Evolutionary conservation across 2,329 filamentous ascomycete species (phyloP), one percentile per base, ranked within the genome.

Genomic region (Beauveria varroae): DNA sequence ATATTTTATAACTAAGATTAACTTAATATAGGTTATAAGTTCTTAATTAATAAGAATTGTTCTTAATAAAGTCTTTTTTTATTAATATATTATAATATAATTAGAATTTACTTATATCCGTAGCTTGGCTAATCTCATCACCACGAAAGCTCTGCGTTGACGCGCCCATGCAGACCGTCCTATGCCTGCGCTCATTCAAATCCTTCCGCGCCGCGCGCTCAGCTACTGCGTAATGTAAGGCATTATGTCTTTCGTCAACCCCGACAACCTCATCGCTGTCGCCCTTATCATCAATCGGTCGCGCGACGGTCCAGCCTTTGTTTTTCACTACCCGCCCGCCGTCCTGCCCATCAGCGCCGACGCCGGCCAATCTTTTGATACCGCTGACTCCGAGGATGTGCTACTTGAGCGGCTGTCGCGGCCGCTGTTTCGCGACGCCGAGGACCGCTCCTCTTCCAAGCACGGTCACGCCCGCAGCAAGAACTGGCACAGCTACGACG

Each of bases 271-370:
- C 65, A 73, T 93, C 57, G 89, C 87, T 47, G 85, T 93, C 62
- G 85, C 90, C 57, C 82, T 93, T 44, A 85, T 92, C 66, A 85
- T 90, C 68, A 85, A 85, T 68, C 84, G 89, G 65, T 90, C 89
- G 40, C 86, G 88, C 65, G 88, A 90, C 67, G 91, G 91, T 18
- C 89, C 91, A 30, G 85, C 86, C 65, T 88, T 95, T 68, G 88
- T 95, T 68, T 96, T 93, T 73, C 90, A 96, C 74, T 95, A 95
- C 69, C 91, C 91, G n/a, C 82, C 86, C n/a, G 72, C 77, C 52
- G 78, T 84, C 49, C 70, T 73, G 63, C 73, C 69, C 54, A 71
- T 64, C 56, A 70, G 72, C 68, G n/a, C 62, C 18, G 72, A 74
- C 30, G 71, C 72, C n/a, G 66, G 71, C n/a, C 65, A 71, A 18